Percentiles rank a stretch among this genome's conserved stretches.
These are phyloP conservation scores for Heritiera littoralis DNA, from an alignment of 345 rosid genomes.

Conservation along the genomic window DNA sequence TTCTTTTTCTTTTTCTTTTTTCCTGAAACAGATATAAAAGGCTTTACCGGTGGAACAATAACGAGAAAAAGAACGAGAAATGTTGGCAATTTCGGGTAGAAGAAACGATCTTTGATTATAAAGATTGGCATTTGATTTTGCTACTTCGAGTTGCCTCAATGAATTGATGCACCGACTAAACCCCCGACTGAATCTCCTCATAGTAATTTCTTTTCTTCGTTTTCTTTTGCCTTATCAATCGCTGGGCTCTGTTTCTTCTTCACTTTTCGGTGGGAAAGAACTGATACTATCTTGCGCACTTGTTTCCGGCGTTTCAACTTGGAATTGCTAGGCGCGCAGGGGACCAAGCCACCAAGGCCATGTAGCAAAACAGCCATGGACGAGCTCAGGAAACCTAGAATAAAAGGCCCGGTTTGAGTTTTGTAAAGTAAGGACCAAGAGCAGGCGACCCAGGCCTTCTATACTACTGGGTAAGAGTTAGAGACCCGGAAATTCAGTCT, in stretches of 20 bases:
- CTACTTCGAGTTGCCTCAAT: constrained; percentile 31
- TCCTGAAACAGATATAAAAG: background rate
- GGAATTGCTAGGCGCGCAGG: background rate
- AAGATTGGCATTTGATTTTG: constrained; percentile 20
- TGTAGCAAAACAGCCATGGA: background rate
- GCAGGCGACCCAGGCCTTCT: background rate
- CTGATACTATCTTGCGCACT: background rate
- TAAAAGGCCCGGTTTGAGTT: background rate
- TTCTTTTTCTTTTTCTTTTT: background rate
- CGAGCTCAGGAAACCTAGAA: too few species aligned
- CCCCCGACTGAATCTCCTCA: constrained; percentile 32
- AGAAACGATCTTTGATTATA: constrained; percentile 22
- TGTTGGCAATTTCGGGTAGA: constrained; percentile 20
- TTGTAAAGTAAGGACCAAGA: background rate
- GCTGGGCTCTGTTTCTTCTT: background rate
- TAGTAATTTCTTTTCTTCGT: background rate
- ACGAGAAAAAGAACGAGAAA: constrained; percentile 31
- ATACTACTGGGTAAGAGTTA: background rate
- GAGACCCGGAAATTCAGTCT: background rate
- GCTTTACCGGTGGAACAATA: constrained; percentile 46
- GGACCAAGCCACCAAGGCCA: background rate
- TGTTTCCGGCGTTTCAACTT: background rate
- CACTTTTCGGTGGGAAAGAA: background rate
- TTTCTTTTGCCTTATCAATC: background rate
- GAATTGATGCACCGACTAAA: constrained; percentile 22